Evolutionary conservation across 108 stramenopile genomes (phyloP), one percentile per base, ranked within the genome.

Genomic region (Skeletonema tropicum): DNA sequence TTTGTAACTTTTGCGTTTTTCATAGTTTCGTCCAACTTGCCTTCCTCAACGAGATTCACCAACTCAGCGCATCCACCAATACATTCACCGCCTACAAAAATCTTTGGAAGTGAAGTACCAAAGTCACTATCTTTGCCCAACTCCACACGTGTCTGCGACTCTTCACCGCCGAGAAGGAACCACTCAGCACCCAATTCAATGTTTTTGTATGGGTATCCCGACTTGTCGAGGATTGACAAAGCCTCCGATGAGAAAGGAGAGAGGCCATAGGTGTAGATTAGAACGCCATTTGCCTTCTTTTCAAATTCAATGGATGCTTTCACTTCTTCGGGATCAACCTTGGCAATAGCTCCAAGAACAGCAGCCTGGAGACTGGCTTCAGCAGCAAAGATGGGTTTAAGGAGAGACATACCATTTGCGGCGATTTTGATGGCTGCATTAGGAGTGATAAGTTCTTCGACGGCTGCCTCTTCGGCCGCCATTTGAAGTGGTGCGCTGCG

Each of bases 221-320:
- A 74, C 11, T 46, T 42, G 14, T 92, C 86, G 48, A 92, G 75
- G 26, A 92, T 81, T 17, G 76, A 60, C 8, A 86, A n/a, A 1
- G 91, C 91, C 68, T 90, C 91, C 15, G 87, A 61, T 8, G 68
- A 71, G 65, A 92, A 92, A 5, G 91, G 91, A 30, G 78, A 80
- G 5, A 90, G 74, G 4, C 82, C 86, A 58, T 92, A 90, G 2
- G 88, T 92, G 71, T 92, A 92, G 39, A 92, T 89, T 23, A 92
- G 60, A 55, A 84, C 80, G 17, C 76, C 69, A 66, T 80, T 88
- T 13, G 42, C 60, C 38, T 79, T 77, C 57, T 82, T 83, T 14
- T 31, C 45, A 25, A 64, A 63, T 39, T 76, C 75, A 29, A 85
- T 80, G 21, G 74, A 15, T 10, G 63, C n/a, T 2, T 80, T 70